These are phyloP conservation scores for Trichoderma breve DNA, from an alignment of 2,329 filamentous ascomycete species.

Conservation along the genomic window DNA sequence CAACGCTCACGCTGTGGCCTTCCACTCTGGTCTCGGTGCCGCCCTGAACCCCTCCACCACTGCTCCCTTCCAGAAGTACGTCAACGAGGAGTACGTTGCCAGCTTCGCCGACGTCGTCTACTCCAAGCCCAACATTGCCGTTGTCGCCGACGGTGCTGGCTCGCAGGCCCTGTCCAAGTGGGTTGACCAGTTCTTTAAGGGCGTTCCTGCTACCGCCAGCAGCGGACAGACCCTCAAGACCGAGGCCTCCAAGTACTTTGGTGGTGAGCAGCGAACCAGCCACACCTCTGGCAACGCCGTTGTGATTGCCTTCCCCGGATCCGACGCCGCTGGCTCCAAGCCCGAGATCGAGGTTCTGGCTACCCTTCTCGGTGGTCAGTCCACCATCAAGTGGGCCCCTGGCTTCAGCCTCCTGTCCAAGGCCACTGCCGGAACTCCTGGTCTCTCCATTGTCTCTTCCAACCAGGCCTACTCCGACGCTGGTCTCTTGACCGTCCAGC, in stretches of 20 bases:
- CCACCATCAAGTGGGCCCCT: constrained; percentile 90
- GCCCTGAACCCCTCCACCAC: constrained; percentile 71
- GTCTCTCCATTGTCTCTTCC: constrained; percentile 67
- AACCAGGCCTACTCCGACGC: constrained; percentile 91
- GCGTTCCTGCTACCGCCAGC: constrained; percentile 55
- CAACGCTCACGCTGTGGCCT: constrained; percentile 80
- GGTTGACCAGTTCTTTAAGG: constrained; percentile 89
- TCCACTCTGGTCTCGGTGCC: constrained; percentile 87
- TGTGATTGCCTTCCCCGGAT: constrained; percentile 90
- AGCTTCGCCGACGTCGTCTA: constrained; percentile 78
- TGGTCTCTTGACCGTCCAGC: constrained; percentile 80
- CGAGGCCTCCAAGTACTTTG: constrained; percentile 79
- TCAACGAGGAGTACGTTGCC: constrained; percentile 71
- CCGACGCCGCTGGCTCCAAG: constrained; percentile 78
- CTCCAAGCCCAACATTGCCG: constrained; percentile 83
- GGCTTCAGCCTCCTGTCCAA: constrained; percentile 91
- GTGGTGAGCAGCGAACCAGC: constrained; percentile 88
- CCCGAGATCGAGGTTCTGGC: constrained; percentile 85
- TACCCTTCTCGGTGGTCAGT: constrained; percentile 84
- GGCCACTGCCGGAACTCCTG: constrained; percentile 64
- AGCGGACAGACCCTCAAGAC: constrained; percentile 55
- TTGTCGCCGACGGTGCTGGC: constrained; percentile 85
- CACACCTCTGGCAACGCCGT: constrained; percentile 76
- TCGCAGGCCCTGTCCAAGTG: constrained; percentile 78
- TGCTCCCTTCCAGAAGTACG: constrained; percentile 73